Evolutionary conservation across 2,329 filamentous ascomycete species (phyloP).

Genomic region (Pseudocercospora fuligena): DNA sequence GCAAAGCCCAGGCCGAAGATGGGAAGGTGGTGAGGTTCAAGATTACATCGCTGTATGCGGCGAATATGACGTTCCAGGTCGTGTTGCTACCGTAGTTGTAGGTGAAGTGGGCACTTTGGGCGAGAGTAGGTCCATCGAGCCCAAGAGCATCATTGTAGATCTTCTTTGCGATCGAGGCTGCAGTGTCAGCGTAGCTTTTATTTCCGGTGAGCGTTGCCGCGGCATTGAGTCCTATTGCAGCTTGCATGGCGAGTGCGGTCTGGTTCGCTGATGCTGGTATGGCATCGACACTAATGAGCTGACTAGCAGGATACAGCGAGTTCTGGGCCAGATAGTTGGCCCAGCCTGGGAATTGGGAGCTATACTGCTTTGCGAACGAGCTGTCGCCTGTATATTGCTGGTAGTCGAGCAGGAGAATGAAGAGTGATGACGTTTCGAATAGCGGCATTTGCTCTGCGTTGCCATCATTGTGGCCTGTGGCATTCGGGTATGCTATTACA

Average conservation of each 20-base stretch:
- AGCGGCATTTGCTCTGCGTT: constrained; percentile 56
- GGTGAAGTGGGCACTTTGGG: constrained; percentile 46
- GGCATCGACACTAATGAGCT: constrained; percentile 62
- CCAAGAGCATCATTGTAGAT: constrained; percentile 34
- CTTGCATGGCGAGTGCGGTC: constrained; percentile 42
- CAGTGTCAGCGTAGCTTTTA: constrained; percentile 47
- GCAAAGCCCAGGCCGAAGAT: constrained; percentile 29
- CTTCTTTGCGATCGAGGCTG: constrained; percentile 26
- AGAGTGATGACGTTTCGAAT: constrained; percentile 55
- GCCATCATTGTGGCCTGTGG: constrained; percentile 36
- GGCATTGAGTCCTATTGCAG: constrained; percentile 42
- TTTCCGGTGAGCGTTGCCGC: constrained; percentile 51
- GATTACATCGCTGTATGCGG: constrained; percentile 56
- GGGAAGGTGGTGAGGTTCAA: constrained; percentile 51
- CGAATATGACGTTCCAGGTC: constrained; percentile 53
- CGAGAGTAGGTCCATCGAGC: constrained; percentile 25
- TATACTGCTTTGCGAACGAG: constrained; percentile 53
- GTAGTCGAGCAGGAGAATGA: constrained; percentile 61
- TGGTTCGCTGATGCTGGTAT: constrained; percentile 58
- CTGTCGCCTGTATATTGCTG: constrained; percentile 59
- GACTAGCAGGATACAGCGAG: constrained; percentile 58
- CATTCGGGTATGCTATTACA: constrained; percentile 30
- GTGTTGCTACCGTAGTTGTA: constrained; percentile 50
- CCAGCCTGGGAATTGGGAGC: constrained; percentile 59
- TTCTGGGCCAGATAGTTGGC: constrained; percentile 57